phyloP scores from a whole-genome alignment of 2,329 filamentous ascomycete species.

The Canariomyces notabilis region DNA sequence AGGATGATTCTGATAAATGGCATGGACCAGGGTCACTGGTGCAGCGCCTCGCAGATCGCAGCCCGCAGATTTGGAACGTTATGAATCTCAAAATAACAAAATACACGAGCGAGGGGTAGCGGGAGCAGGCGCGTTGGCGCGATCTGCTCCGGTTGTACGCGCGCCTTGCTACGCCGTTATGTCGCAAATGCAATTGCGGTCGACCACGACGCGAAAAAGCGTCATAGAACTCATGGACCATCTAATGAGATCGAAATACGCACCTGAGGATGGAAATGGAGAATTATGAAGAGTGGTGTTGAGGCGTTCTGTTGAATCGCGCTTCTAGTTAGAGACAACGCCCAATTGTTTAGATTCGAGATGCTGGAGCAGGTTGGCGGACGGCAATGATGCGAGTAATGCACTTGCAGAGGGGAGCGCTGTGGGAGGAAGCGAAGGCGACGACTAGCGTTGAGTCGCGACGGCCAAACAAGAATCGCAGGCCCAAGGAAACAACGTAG shows the following conservation, averaged over 20 bases:
- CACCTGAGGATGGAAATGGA: constrained; percentile 32
- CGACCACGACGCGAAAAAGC: constrained; percentile 29
- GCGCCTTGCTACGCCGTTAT: constrained; percentile 17
- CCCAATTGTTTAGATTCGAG: constrained; percentile 16
- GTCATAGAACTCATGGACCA: constrained; percentile 33
- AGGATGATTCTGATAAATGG: no score
- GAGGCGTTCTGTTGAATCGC: constrained; percentile 15
- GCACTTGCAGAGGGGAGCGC: constrained; percentile 10
- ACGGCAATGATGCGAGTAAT: constrained; percentile 5
- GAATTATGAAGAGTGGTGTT: constrained; percentile 6
- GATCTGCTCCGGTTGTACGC: background rate
- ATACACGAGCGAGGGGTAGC: background rate
- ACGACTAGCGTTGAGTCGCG: constrained; percentile 11
- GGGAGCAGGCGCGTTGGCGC: background rate
- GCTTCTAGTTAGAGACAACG: constrained; percentile 16
- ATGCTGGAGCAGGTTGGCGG: constrained; percentile 15
- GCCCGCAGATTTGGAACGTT: background rate
- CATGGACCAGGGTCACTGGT: background rate
- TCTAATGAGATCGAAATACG: constrained; percentile 26
- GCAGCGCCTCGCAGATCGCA: background rate
- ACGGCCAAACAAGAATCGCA: constrained; percentile 2
- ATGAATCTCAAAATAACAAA: background rate
- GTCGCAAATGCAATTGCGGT: constrained; percentile 39
- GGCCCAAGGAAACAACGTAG: constrained; percentile 3
- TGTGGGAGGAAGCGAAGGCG: constrained; percentile 14